phyloP scores from a whole-genome alignment of 345 rosid genomes.

The Bruguiera gymnorhiza region DNA sequence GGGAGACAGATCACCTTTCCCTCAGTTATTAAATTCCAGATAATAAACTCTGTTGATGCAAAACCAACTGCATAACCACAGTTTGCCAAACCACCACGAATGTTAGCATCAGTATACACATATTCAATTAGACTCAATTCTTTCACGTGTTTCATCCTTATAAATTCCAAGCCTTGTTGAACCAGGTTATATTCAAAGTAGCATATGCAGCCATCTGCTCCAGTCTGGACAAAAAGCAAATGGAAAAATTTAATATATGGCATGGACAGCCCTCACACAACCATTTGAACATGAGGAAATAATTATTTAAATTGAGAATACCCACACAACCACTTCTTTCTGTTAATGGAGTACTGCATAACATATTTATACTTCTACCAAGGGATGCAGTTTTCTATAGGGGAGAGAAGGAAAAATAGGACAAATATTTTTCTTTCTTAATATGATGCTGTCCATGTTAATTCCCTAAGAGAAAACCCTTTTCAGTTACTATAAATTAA shows the following conservation, averaged over 20 bases:
- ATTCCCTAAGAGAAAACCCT: neutral
- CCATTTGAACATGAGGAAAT: conserved; percentile 1
- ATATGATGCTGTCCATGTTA: conserved; percentile 2
- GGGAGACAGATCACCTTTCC: conserved; percentile 51
- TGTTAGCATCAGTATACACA: conserved; percentile 38
- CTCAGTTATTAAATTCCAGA: conserved; percentile 75
- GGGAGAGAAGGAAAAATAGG: neutral
- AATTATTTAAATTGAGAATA: neutral
- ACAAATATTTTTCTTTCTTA: neutral
- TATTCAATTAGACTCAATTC: conserved; percentile 77
- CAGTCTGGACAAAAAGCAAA: conserved; percentile 52
- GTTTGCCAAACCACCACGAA: conserved; percentile 37
- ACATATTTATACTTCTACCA: neutral
- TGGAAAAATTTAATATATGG: conserved; percentile 12
- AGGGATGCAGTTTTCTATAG: neutral
- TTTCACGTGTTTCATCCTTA: conserved; percentile 92
- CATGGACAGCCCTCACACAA: conserved; percentile 6
- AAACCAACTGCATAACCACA: conserved; percentile 80
- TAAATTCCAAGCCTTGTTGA: conserved; percentile 57
- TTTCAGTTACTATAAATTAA: neutral
- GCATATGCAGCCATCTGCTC: conserved; percentile 99
- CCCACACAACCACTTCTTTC: neutral
- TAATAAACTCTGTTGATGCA: conserved; percentile 77
- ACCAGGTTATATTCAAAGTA: conserved; percentile 62
- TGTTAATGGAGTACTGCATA: neutral